Base-by-base conservation (phyloP, 2,329 filamentous ascomycete species). In the Rutstroemia sp. region DNA sequence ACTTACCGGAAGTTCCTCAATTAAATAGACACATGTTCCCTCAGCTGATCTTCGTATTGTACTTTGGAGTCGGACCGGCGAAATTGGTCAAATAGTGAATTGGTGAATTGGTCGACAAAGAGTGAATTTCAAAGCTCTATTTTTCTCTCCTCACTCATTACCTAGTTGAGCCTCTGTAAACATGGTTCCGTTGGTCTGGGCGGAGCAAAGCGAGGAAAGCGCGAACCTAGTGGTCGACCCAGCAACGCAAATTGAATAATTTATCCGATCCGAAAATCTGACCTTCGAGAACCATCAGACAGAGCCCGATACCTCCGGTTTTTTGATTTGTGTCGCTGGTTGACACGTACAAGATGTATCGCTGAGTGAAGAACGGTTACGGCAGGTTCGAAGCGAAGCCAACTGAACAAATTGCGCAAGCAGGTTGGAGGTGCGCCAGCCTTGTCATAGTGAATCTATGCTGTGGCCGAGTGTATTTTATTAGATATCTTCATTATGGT, bases 401-500 rank as follows among this genome's bases (percentile, higher is more conserved):
- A 34, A 34, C 30, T 34, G 10, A 12, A 34, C 12, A 34, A 3
- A 34, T 34, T 12, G 9, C 9, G 30, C 30, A 14, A 34, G 30
- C 30, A 34, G 30, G 30, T 34, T 12, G 12, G 30, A 12, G 30
- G 30, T 10, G 17, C 16, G 10, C 39, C 14, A 14, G 16, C 16
- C 16, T 42, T 42, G 16, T 42, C 14, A 42, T 42, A 34, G 30
- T 12, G 42, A 46, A 23, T 46, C 42, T 5, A 23, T 10, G 30
- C 16, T 23, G 25, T 12, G 21, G 38, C 30, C 27, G 48, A 19
- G 44, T 39, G 25, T 34, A 39, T 44, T 23, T 23, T 12, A 19
- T 25, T 7, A 21, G 34, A 48, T 10, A 2, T 38, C 19, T 21
- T 55, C 60, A 64, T 21, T 39, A 86, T 87, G 83, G 83, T 86